Conservation (phyloP, 441 rosid species). For the Populus hybrid region DNA sequence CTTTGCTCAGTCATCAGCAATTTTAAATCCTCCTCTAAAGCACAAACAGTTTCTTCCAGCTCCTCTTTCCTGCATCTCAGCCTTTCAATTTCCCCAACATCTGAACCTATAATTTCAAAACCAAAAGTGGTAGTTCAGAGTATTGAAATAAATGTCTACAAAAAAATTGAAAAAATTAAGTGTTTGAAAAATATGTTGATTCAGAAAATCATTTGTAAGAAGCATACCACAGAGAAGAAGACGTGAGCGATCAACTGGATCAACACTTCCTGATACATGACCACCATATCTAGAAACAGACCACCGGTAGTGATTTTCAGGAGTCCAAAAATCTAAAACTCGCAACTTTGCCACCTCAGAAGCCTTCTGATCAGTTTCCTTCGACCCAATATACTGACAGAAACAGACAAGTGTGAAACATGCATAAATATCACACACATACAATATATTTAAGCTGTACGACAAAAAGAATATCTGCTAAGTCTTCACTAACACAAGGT, state of each 20-base stretch:
- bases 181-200: not conserved
- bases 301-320: constrained; percentile 95
- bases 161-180: not conserved
- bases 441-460: not conserved
- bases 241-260: constrained; percentile 64
- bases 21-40: constrained; percentile 47
- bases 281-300: constrained; percentile 80
- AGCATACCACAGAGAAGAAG: constrained; percentile 67
- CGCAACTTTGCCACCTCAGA: constrained; percentile 67
- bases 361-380: constrained; percentile 80
- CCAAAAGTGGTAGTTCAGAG: not conserved
- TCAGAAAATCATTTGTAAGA: constrained; percentile 8
- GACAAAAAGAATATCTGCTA: not conserved
- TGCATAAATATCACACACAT: not conserved
- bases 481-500: not conserved
- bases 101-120: constrained; percentile 41
- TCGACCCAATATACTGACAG: constrained; percentile 75
- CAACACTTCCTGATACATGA: constrained; percentile 72
- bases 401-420: constrained; percentile 16
- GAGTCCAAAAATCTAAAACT: constrained; percentile 90
- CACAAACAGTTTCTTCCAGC: constrained; percentile 48
- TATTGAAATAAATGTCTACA: not conserved
- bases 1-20: constrained; percentile 54
- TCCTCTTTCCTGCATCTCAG: constrained; percentile 56
- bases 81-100: constrained; percentile 71